Evolutionary conservation across 192 early-diverging fungal genomes (phyloP).

Genomic region (Pilaira anomala): DNA sequence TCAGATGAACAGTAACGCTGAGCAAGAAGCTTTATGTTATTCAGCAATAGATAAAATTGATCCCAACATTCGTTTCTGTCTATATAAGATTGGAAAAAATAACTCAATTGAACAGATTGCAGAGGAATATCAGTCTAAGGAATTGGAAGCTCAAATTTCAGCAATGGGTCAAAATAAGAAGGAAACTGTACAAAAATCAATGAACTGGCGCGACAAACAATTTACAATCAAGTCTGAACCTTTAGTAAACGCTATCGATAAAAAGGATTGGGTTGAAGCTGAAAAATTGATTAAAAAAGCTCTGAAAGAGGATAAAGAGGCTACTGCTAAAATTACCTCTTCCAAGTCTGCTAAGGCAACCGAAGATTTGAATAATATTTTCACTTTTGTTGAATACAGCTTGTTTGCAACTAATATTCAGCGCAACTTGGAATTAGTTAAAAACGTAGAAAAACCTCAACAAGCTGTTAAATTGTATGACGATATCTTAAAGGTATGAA

Average conservation of each 20-base stretch:
- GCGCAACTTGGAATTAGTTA: conserved; percentile 51
- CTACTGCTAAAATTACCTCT: conserved; percentile 64
- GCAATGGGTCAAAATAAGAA: conserved; percentile 36
- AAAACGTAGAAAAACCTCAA: conserved; percentile 49
- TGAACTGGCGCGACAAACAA: conserved; percentile 47
- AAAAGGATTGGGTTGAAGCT: conserved; percentile 56
- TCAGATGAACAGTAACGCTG: conserved; percentile 43
- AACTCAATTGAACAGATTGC: conserved; percentile 30
- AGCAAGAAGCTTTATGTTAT: conserved; percentile 63
- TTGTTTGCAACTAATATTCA: conserved; percentile 53
- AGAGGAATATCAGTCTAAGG: not conserved
- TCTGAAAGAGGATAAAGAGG: conserved; percentile 60
- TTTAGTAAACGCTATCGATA: conserved; percentile 45
- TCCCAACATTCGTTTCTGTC: conserved; percentile 78
- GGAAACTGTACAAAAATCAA: conserved; percentile 38
- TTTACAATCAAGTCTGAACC: conserved; percentile 42
- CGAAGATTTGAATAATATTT: conserved; percentile 49
- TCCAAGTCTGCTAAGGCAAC: conserved; percentile 63
- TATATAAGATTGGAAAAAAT: conserved; percentile 60
- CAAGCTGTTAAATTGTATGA: conserved; percentile 68
- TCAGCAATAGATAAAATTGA: conserved; percentile 71
- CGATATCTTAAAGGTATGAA: conserved; percentile 38
- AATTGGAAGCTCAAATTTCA: conserved; percentile 13
- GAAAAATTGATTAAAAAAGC: conserved; percentile 57
- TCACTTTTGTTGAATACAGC: conserved; percentile 57